phyloP scores from a whole-genome alignment of 306 rosid genomes.

The Bauhinia variegata region DNA sequence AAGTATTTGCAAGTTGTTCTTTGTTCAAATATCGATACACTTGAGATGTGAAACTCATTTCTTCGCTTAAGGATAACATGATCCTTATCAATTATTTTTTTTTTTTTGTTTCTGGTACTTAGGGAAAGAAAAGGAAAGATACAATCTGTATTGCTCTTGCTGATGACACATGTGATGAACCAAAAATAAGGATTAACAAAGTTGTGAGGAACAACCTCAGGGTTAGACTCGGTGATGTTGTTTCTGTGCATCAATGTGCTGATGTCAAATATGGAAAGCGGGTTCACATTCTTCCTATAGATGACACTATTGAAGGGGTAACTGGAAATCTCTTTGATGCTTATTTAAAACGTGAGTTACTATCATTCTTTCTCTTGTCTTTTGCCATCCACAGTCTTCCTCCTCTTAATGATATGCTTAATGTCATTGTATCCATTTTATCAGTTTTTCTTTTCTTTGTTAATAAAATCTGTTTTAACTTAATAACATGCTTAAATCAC shows the following conservation, averaged over 20 bases:
- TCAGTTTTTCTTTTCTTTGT: no score
- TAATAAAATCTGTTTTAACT: no score
- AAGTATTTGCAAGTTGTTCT: no score
- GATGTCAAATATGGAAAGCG: slow-evolving; percentile 74
- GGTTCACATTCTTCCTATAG: slow-evolving; percentile 65
- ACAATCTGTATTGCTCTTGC: slow-evolving; percentile 71
- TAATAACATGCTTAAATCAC: no score
- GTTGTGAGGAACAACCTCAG: slow-evolving; percentile 65
- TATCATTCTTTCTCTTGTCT: background rate
- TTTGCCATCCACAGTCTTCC: no score
- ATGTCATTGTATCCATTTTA: no score
- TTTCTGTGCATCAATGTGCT: slow-evolving; percentile 68
- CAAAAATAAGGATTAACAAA: slow-evolving; percentile 71
- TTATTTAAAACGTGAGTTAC: slow-evolving; percentile 60
- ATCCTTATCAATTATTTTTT: background rate
- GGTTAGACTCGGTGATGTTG: slow-evolving; percentile 71
- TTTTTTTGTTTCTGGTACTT: slow-evolving; percentile 24
- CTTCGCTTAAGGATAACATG: no score
- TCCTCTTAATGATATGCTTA: no score
- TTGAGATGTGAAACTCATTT: no score
- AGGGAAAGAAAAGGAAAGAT: slow-evolving; percentile 70
- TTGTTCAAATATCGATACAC: no score
- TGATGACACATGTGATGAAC: slow-evolving; percentile 64
- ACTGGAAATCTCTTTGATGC: slow-evolving; percentile 67
- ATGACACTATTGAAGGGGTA: slow-evolving; percentile 69